phyloP scores from a whole-genome alignment of 768 basidiomycete species.

The Leccinum truebloodii region DNA sequence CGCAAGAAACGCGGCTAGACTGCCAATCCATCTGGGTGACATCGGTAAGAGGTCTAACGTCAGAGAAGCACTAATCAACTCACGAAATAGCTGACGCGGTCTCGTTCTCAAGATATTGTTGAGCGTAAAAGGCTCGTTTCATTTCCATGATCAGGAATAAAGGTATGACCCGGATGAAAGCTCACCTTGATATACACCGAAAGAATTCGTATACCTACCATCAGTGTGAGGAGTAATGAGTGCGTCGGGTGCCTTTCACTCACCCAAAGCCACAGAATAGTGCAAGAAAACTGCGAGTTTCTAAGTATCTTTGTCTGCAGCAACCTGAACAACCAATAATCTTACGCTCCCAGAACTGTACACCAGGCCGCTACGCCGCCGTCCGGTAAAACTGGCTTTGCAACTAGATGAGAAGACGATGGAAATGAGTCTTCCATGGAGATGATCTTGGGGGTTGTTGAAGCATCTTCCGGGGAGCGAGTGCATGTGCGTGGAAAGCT shows the following conservation, averaged over 20 bases:
- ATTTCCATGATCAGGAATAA: neutral
- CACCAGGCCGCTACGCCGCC: slow-evolving; percentile 28
- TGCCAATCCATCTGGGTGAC: slow-evolving; percentile 29
- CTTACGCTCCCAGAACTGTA: slow-evolving; percentile 29
- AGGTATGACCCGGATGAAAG: neutral
- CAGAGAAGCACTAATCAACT: neutral
- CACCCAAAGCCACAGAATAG: slow-evolving; percentile 31
- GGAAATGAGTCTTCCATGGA: neutral
- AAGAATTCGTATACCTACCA: slow-evolving; percentile 21
- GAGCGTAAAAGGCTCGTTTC: slow-evolving; percentile 23
- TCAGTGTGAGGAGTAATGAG: neutral
- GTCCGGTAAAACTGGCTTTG: slow-evolving; percentile 11
- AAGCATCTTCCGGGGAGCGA: neutral
- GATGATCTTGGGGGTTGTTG: neutral
- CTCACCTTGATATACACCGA: slow-evolving; percentile 33
- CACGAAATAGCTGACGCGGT: slow-evolving; percentile 28
- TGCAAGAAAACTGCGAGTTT: slow-evolving; percentile 22
- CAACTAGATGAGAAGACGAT: neutral
- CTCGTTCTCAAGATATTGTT: slow-evolving; percentile 22
- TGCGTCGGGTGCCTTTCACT: neutral
- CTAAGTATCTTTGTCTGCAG: neutral
- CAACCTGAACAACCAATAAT: neutral
- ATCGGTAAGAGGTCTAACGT: neutral
- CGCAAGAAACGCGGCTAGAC: slow-evolving; percentile 17
- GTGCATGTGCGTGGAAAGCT: neutral